Evolutionary conservation across 148 eudicot genomes (phyloP).

Genomic region (Diospyros kaki): DNA sequence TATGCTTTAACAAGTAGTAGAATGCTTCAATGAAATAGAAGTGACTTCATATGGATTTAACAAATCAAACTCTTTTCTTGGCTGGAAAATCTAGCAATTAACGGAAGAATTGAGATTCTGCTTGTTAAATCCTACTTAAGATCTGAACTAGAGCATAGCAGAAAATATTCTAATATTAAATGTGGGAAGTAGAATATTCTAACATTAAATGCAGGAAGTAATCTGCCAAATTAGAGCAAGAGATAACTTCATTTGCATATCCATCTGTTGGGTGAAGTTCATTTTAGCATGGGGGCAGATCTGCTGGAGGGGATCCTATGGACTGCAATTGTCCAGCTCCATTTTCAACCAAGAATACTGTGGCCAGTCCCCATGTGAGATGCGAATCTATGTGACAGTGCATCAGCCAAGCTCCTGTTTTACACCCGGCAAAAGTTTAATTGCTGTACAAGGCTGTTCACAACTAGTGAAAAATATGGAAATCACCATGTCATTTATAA

Average conservation of each 20-base stretch:
- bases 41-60: background rate
- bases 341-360: conserved; percentile 65
- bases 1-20: background rate
- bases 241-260: background rate
- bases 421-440: background rate
- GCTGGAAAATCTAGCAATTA: background rate
- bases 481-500: background rate
- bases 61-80: conserved; percentile 3
- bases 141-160: background rate
- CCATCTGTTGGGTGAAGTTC: background rate
- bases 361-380: conserved; percentile 65
- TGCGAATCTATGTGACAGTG: conserved; percentile 79
- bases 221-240: background rate
- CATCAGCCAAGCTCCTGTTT: conserved; percentile 73
- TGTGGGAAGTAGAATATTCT: background rate
- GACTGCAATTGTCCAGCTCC: conserved; percentile 51
- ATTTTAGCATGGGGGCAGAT: conserved; percentile 70
- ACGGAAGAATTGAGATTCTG: background rate
- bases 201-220: background rate
- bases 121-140: background rate
- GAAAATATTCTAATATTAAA: background rate
- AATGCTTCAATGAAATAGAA: background rate
- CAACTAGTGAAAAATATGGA: background rate
- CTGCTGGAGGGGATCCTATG: conserved; percentile 58
- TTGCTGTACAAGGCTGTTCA: background rate